Evolutionary conservation across 148 eudicot genomes (phyloP).

Genomic region (Heliamphora exappendiculata): DNA sequence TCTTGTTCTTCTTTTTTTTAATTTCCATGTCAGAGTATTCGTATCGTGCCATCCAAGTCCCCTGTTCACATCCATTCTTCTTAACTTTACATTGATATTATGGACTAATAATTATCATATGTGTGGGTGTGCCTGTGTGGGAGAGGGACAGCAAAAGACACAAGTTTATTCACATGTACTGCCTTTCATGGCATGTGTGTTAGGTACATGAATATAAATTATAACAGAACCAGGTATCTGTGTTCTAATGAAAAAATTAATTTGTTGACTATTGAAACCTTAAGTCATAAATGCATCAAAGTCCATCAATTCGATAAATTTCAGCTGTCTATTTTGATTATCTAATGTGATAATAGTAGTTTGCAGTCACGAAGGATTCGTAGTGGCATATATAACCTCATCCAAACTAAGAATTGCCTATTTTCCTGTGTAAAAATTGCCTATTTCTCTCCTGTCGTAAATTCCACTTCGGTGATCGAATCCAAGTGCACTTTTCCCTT

Average conservation of each 20-base stretch:
- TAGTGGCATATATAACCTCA: neutral
- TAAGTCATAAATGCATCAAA: neutral
- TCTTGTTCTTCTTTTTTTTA: too few species aligned
- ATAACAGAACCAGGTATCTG: neutral
- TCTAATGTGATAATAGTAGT: neutral
- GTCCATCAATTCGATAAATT: neutral
- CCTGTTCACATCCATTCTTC: too few species aligned
- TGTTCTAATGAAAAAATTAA: neutral
- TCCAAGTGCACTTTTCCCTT: neutral
- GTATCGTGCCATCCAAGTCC: too few species aligned
- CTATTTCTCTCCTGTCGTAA: too few species aligned
- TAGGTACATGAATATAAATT: neutral
- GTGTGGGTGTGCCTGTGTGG: neutral
- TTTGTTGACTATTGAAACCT: neutral
- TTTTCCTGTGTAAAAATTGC: neutral
- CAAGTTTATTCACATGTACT: neutral
- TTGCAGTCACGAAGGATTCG: neutral
- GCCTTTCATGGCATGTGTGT: neutral
- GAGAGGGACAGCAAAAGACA: neutral
- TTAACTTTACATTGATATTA: neutral
- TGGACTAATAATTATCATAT: neutral
- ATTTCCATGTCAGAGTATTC: too few species aligned
- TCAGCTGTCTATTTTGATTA: neutral
- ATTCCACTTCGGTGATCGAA: neutral
- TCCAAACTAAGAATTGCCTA: neutral